Evolutionary conservation across 2,329 filamentous ascomycete species (phyloP).

Genomic region (Neodidymelliopsis sp.): DNA sequence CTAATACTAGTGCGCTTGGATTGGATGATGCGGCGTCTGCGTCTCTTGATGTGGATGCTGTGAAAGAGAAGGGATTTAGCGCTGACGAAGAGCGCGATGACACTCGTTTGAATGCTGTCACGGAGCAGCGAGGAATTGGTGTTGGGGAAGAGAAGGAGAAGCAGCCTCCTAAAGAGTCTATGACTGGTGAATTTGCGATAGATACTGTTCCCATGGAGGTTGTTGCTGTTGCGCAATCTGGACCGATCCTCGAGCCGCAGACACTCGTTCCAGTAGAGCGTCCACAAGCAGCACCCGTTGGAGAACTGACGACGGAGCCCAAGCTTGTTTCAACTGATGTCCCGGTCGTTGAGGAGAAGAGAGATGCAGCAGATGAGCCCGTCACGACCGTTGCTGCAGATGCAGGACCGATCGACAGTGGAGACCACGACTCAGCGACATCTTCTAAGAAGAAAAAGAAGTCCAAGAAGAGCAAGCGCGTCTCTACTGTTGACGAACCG

Average conservation of each 20-base stretch:
- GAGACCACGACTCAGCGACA: conserved; percentile 8
- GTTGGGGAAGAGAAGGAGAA: neutral
- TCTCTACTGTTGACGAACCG: conserved; percentile 23
- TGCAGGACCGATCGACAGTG: conserved; percentile 7
- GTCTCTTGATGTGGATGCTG: neutral
- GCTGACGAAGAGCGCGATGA: neutral
- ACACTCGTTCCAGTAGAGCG: neutral
- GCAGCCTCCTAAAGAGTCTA: neutral
- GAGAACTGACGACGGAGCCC: neutral
- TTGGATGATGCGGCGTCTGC: neutral
- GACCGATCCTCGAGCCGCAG: neutral
- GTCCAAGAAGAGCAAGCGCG: conserved; percentile 33
- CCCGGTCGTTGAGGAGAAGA: neutral
- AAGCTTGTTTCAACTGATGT: neutral
- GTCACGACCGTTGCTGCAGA: neutral
- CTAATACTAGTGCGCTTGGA: conserved; percentile 18
- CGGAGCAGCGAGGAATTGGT: conserved; percentile 4
- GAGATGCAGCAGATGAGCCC: conserved; percentile 7
- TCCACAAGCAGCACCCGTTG: neutral
- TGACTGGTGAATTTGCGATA: neutral
- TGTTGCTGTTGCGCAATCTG: neutral
- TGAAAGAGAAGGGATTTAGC: conserved; percentile 7
- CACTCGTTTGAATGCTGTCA: conserved; percentile 13
- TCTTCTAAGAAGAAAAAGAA: conserved; percentile 37
- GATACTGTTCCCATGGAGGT: neutral